Evolutionary conservation across 2,329 filamentous ascomycete genomes (phyloP).

Genomic region (Pseudocercospora cruenta): DNA sequence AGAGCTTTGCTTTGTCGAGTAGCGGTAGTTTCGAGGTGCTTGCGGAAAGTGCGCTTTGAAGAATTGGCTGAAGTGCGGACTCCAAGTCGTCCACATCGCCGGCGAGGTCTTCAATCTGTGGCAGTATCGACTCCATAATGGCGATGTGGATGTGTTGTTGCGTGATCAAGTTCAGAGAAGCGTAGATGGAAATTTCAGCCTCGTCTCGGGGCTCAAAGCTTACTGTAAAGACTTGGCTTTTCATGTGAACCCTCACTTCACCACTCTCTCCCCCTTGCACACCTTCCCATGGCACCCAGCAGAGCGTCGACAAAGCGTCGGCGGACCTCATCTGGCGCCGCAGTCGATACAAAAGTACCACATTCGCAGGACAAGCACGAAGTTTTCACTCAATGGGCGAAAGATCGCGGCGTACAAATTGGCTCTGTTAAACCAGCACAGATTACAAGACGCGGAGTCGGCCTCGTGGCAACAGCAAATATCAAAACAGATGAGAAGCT

Average conservation of each 20-base stretch:
- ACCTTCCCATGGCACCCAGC: neutral
- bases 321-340: neutral
- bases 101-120: constrained; percentile 72
- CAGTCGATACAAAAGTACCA: neutral
- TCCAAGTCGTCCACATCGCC: constrained; percentile 76
- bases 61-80: constrained; percentile 71
- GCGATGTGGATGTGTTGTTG: neutral
- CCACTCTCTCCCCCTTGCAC: neutral
- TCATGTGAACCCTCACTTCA: neutral
- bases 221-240: neutral
- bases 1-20: constrained; percentile 93
- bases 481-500: constrained; percentile 66
- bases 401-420: constrained; percentile 65
- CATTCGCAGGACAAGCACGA: constrained; percentile 44
- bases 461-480: constrained; percentile 70
- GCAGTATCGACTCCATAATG: constrained; percentile 60
- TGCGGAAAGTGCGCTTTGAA: constrained; percentile 66
- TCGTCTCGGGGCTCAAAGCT: neutral
- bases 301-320: constrained; percentile 18
- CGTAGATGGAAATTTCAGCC: neutral
- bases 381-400: constrained; percentile 70
- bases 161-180: neutral
- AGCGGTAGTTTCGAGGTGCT: constrained; percentile 79
- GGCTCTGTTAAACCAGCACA: constrained; percentile 68
- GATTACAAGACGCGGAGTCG: constrained; percentile 74